phyloP scores from a whole-genome alignment of 768 basidiomycete genomes.

The Agrocybe chaxingu region DNA sequence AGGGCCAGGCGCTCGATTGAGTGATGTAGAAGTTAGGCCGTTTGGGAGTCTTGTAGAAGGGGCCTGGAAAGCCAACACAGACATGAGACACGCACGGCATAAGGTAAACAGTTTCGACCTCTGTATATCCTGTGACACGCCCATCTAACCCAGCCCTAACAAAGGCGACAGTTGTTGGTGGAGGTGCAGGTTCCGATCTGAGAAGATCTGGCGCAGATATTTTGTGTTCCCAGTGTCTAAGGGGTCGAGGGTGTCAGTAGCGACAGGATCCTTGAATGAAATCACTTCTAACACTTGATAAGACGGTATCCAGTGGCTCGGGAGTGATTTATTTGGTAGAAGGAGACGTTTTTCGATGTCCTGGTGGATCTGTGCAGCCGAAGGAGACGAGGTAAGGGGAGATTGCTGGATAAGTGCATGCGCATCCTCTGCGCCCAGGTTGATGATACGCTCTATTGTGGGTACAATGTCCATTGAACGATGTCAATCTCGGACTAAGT shows the following conservation, averaged over 20 bases:
- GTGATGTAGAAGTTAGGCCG: conserved; percentile 80
- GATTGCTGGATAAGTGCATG: conserved; percentile 48
- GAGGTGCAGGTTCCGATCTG: conserved; percentile 61
- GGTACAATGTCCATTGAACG: conserved; percentile 6
- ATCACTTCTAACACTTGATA: conserved; percentile 74
- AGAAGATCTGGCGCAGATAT: conserved; percentile 63
- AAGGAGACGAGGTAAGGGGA: conserved; percentile 54
- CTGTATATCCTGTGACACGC: conserved; percentile 74
- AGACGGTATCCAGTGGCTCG: conserved; percentile 67
- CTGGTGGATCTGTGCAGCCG: conserved; percentile 54
- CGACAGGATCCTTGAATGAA: conserved; percentile 6
- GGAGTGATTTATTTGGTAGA: conserved; percentile 62
- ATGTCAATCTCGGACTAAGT: neutral
- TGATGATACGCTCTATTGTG: conserved; percentile 44
- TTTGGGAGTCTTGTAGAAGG: conserved; percentile 53
- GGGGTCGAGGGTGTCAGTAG: conserved; percentile 12
- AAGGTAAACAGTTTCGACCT: conserved; percentile 43
- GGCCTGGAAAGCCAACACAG: conserved; percentile 35
- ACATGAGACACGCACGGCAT: neutral
- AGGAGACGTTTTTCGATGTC: conserved; percentile 78
- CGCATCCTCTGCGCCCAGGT: conserved; percentile 39
- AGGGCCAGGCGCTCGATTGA: conserved; percentile 81
- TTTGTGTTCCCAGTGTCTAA: conserved; percentile 71
- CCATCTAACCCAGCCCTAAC: conserved; percentile 79
- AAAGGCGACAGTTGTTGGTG: conserved; percentile 72